These are phyloP conservation scores for Alternaria angustiovoidea DNA, from an alignment of 2,329 filamentous ascomycete species.

Conservation along the genomic window DNA sequence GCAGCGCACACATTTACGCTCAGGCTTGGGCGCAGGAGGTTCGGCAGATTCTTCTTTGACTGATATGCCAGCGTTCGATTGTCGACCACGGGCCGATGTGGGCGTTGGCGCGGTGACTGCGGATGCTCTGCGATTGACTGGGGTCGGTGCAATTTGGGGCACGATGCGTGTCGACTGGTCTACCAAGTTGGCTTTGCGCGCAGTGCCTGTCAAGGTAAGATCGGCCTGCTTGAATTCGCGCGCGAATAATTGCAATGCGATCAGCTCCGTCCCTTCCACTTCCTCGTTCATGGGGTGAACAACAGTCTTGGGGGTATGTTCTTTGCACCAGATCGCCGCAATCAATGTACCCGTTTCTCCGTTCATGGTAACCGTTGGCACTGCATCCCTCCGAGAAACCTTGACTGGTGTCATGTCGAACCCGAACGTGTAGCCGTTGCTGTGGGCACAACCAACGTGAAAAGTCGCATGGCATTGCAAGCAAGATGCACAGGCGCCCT, in stretches of 20 bases:
- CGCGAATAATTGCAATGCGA: slow-evolving; percentile 84
- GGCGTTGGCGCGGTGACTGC: slow-evolving; percentile 44
- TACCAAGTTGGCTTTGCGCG: slow-evolving; percentile 86
- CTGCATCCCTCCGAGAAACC: slow-evolving; percentile 81
- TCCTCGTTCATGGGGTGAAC: slow-evolving; percentile 82
- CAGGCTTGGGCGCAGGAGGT: slow-evolving; percentile 35
- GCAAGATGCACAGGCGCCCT: slow-evolving; percentile 84
- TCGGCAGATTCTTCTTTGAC: slow-evolving; percentile 51
- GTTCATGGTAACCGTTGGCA: slow-evolving; percentile 80
- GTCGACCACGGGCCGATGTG: slow-evolving; percentile 45
- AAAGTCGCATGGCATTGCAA: slow-evolving; percentile 75
- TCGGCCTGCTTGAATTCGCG: slow-evolving; percentile 96
- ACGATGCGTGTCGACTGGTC: slow-evolving; percentile 66
- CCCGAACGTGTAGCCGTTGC: slow-evolving; percentile 81
- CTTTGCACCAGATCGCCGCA: slow-evolving; percentile 91
- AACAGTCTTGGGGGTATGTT: slow-evolving; percentile 75
- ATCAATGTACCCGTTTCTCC: slow-evolving; percentile 83
- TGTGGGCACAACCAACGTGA: slow-evolving; percentile 90
- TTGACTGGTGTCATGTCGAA: slow-evolving; percentile 94
- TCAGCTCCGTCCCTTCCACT: slow-evolving; percentile 74
- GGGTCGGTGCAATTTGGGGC: slow-evolving; percentile 40
- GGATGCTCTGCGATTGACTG: slow-evolving; percentile 53
- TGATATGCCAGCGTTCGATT: slow-evolving; percentile 45
- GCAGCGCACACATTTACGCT: slow-evolving; percentile 55
- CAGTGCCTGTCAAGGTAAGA: slow-evolving; percentile 85